phyloP scores from a whole-genome alignment of 2,329 filamentous ascomycete species.

The Arachnopeziza araneosa region DNA sequence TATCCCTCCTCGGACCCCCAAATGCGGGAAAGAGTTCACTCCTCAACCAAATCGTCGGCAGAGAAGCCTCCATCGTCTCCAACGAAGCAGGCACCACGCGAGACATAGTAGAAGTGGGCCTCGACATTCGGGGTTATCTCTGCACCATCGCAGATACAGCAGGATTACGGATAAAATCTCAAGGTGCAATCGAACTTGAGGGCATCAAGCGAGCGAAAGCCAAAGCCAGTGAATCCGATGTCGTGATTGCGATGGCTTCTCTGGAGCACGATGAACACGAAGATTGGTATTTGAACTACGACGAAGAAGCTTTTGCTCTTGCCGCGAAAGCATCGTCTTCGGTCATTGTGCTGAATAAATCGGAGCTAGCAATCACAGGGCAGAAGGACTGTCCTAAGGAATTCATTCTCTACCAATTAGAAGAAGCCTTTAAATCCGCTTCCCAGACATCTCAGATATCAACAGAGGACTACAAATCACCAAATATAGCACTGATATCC shows the following conservation, averaged over 20 bases:
- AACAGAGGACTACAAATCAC: background rate
- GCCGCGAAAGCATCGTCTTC: slow-evolving; percentile 43
- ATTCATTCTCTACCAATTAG: background rate
- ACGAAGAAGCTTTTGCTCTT: slow-evolving; percentile 49
- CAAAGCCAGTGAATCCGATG: slow-evolving; percentile 75
- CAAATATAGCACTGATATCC: slow-evolving; percentile 58
- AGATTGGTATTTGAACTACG: slow-evolving; percentile 44
- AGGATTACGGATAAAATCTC: slow-evolving; percentile 59
- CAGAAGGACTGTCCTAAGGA: background rate
- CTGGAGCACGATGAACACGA: slow-evolving; percentile 45
- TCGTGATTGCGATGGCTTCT: slow-evolving; percentile 76
- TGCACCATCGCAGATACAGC: slow-evolving; percentile 96
- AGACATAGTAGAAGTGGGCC: slow-evolving; percentile 85
- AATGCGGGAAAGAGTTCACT: slow-evolving; percentile 95
- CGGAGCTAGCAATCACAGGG: slow-evolving; percentile 40
- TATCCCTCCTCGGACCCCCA: slow-evolving; percentile 83
- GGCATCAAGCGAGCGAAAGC: slow-evolving; percentile 83
- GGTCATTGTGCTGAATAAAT: slow-evolving; percentile 59
- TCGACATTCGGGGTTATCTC: slow-evolving; percentile 85
- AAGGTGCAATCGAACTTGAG: slow-evolving; percentile 73
- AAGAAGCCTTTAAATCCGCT: slow-evolving; percentile 31
- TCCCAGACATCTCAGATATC: slow-evolving; percentile 24
- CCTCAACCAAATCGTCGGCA: slow-evolving; percentile 81
- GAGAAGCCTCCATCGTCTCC: slow-evolving; percentile 93
- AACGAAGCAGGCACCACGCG: slow-evolving; percentile 88